A percentile compares a stretch with the other conserved stretches of the same genome.
Conservation (phyloP, 2,329 filamentous ascomycete species). For the Hymenotorrendiella dingleyae region DNA sequence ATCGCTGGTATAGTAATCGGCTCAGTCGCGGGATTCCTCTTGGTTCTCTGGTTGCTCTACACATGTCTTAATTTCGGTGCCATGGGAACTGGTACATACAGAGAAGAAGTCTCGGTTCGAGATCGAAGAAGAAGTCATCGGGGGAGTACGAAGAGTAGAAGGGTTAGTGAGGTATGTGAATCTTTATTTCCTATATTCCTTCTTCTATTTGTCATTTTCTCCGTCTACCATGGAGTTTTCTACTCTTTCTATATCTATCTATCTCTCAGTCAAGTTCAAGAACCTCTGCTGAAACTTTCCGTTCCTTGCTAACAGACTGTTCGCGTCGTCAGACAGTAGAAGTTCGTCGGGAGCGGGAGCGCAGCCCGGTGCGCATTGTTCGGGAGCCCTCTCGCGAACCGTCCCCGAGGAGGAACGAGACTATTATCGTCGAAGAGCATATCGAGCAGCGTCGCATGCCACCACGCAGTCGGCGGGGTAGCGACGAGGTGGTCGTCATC, state of each 20-base stretch:
- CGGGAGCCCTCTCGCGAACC: slow-evolving; percentile 19
- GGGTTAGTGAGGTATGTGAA: slow-evolving; percentile 14
- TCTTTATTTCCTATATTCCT: background rate
- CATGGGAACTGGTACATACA: slow-evolving; percentile 9
- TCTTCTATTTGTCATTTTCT: too few species aligned
- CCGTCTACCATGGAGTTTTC: background rate
- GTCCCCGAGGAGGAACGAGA: slow-evolving; percentile 19
- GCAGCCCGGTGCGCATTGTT: slow-evolving; percentile 19
- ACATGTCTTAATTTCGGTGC: slow-evolving; percentile 22
- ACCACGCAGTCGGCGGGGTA: slow-evolving; percentile 20
- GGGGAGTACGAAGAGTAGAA: slow-evolving; percentile 13
- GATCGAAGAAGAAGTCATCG: slow-evolving; percentile 18
- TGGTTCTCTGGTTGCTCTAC: slow-evolving; percentile 46
- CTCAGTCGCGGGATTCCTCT: slow-evolving; percentile 45
- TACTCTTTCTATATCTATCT: too few species aligned
- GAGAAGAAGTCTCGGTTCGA: slow-evolving; percentile 15
- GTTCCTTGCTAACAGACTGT: slow-evolving; percentile 3
- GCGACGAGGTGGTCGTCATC: slow-evolving; percentile 32
- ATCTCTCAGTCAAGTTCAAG: background rate
- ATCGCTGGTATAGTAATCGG: slow-evolving; percentile 56
- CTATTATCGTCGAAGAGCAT: slow-evolving; percentile 28
- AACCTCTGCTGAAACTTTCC: slow-evolving; percentile 1
- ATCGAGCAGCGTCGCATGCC: slow-evolving; percentile 12
- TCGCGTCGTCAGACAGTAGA: slow-evolving; percentile 23
- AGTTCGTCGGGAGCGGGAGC: slow-evolving; percentile 18